Base-by-base conservation (phyloP, 2,329 filamentous ascomycete species). In the Ophiostoma piceae region DNA sequence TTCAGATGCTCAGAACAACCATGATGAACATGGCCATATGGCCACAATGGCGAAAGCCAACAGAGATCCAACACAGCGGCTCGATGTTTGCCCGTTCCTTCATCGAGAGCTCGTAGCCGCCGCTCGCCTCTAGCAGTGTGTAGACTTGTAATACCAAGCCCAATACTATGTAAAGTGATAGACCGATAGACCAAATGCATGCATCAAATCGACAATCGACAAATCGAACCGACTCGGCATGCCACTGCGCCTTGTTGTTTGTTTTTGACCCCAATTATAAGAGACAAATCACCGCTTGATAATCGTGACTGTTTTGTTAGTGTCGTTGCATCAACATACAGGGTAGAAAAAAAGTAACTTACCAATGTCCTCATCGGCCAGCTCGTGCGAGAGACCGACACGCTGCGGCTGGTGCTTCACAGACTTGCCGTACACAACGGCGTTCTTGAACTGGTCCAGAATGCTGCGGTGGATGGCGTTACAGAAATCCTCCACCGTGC, bases 351-450 rank as follows among this genome's bases (percentile, higher is more conserved):
- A 16, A 37, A 5, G 54, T 66, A 69, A 67, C 67, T 39, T 60
- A 68, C 67, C 92, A 80, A 99, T 97, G 82, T 99, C 95, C 82
- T 99, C 95, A 79, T 99, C 95, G 71, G 88, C 92, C 77, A 99
- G 84, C 83, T 97, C 92, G 79, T 99, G 95, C 68, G 87, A 83
- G 74, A 99, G 85, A 67, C 95, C 95, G 73, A 98, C 95, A 77
- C 94, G 88, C 82, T 99, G 95, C 74, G 95, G 95, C 82, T 98
- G 95, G 82, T 99, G 95, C 85, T 98, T 98, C 75, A 98, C 94
- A 70, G 94, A 97, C 79, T 94, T 95, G 75, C 95, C 95, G 80
- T 98, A 99, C 60, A 99, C 95, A 77, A 99, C 90, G 69, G 95
- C 95, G 72, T 90, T 88, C 81, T 94, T 96, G 85, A 99, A 99